These are phyloP conservation scores for Fusarium lyarnte DNA, from an alignment of 2,329 filamentous ascomycete species.

Conservation along the genomic window DNA sequence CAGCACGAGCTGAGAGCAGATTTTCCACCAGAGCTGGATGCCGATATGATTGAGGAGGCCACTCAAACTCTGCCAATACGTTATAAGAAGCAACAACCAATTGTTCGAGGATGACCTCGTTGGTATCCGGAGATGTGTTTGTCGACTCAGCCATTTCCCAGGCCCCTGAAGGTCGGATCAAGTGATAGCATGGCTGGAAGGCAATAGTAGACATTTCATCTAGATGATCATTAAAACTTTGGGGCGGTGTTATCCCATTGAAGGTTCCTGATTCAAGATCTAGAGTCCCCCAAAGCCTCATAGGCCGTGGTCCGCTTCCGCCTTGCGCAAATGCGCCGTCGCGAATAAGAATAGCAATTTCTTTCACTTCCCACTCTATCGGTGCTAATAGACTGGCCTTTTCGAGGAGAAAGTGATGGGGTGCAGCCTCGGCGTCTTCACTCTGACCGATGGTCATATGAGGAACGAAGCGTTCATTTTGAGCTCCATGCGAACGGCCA, in stretches of 20 bases:
- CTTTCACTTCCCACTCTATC: slow-evolving; percentile 58
- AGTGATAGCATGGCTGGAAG: slow-evolving; percentile 25
- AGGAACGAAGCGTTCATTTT: slow-evolving; percentile 45
- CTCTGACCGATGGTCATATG: slow-evolving; percentile 72
- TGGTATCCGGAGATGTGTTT: neutral
- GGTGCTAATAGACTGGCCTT: slow-evolving; percentile 61
- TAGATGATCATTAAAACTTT: slow-evolving; percentile 4
- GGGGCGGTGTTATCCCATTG: neutral
- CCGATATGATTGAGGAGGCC: slow-evolving; percentile 54
- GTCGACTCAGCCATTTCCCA: slow-evolving; percentile 11
- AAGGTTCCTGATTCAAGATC: slow-evolving; percentile 43
- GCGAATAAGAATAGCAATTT: slow-evolving; percentile 64
- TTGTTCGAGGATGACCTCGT: slow-evolving; percentile 16
- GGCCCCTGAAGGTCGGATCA: neutral
- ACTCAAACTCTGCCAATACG: slow-evolving; percentile 61
- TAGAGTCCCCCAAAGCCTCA: slow-evolving; percentile 67
- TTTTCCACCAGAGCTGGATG: slow-evolving; percentile 56
- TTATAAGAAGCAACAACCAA: slow-evolving; percentile 62
- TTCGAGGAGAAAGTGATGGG: slow-evolving; percentile 61
- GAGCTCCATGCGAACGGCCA: slow-evolving; percentile 34
- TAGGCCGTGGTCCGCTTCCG: slow-evolving; percentile 52
- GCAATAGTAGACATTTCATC: neutral
- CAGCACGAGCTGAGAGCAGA: slow-evolving; percentile 54
- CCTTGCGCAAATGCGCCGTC: slow-evolving; percentile 47
- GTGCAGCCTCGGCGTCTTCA: slow-evolving; percentile 54